Evolutionary conservation across 306 rosid species (phyloP).

Genomic region (Dryas drummondii): DNA sequence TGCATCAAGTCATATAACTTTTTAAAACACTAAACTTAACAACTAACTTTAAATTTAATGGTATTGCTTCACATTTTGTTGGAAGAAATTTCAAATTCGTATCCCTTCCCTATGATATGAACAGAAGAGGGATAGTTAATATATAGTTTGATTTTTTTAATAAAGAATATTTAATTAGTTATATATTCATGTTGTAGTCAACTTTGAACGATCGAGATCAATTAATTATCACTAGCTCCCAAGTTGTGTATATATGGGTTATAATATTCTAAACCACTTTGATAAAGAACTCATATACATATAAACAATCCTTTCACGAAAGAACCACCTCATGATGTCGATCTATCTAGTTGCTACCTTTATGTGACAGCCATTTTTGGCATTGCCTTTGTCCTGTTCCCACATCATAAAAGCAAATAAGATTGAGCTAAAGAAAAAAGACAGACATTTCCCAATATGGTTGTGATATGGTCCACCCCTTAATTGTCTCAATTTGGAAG

Average conservation of each 20-base stretch:
- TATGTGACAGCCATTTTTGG: neutral
- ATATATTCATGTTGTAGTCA: neutral
- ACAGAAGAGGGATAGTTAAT: too few relatives aligned
- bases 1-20: too few relatives aligned
- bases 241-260: neutral
- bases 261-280: slow-evolving; percentile 5
- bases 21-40: too few relatives aligned
- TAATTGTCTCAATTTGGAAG: slow-evolving; percentile 28
- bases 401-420: neutral
- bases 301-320: slow-evolving; percentile 6
- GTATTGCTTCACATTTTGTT: too few relatives aligned
- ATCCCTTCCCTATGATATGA: too few relatives aligned
- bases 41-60: too few relatives aligned
- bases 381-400: slow-evolving; percentile 4
- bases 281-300: neutral
- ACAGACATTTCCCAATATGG: slow-evolving; percentile 35
- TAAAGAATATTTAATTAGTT: too few relatives aligned
- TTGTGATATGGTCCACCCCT: slow-evolving; percentile 23
- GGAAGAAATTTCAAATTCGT: too few relatives aligned
- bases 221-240: neutral
- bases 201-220: neutral
- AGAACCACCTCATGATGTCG: neutral
- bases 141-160: neutral
- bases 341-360: too few relatives aligned
- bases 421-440: neutral